A percentile compares a stretch with the other conserved stretches of the same genome.
Evolutionary conservation across 352 stramenopile genomes (phyloP).

Genomic region (Phytopythium aichiense): DNA sequence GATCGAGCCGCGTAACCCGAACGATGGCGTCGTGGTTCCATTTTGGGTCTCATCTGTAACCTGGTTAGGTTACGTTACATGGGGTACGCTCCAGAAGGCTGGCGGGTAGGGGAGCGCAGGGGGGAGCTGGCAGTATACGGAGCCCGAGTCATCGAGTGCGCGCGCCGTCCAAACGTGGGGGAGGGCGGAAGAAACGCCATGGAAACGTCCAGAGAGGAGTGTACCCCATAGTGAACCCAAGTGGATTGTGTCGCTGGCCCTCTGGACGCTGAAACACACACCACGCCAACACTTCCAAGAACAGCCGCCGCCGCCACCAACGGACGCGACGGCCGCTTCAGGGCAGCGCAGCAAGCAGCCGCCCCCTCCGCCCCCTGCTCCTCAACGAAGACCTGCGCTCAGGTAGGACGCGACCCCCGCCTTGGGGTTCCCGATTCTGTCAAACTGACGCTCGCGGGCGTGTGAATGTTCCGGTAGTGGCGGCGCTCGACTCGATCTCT

Average conservation of each 20-base stretch:
- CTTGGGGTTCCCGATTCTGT: no score
- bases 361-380: not conserved
- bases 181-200: not conserved
- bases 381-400: no score
- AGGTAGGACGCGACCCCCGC: not conserved
- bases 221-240: not conserved
- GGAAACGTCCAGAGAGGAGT: not conserved
- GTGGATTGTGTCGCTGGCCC: not conserved
- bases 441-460: no score
- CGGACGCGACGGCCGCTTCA: not conserved
- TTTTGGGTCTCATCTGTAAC: no score
- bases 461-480: not conserved
- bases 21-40: not conserved
- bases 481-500: not conserved
- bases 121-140: no score
- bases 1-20: constrained; percentile 5
- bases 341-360: no score
- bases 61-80: no score
- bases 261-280: not conserved
- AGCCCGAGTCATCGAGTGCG: no score
- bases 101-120: not conserved
- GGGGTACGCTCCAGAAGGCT: not conserved
- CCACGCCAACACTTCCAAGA: not conserved
- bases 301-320: not conserved
- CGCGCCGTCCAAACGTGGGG: no score